Evolutionary conservation across 75 land plant genomes (phyloP).

Genomic region (Pseudotsuga menziesii): DNA sequence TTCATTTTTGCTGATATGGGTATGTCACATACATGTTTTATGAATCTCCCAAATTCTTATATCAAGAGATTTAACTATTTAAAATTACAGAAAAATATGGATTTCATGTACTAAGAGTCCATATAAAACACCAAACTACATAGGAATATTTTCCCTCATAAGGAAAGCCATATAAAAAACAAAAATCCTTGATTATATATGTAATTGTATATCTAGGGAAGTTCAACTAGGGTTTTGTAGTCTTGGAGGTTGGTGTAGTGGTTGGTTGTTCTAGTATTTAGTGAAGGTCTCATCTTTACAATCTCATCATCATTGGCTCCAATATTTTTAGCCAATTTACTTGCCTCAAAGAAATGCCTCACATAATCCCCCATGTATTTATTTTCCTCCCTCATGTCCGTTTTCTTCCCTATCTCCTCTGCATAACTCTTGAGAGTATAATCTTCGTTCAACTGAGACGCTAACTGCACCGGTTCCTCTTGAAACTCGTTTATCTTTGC

Average conservation of each 20-base stretch:
- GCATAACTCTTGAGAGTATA: conserved; percentile 24
- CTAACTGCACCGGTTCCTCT: conserved; percentile 74
- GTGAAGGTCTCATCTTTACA: conserved; percentile 52
- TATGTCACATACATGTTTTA: too few relatives aligned
- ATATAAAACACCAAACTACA: too few relatives aligned
- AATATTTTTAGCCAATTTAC: conserved; percentile 40
- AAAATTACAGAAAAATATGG: too few relatives aligned
- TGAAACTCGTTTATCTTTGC: conserved; percentile 69
- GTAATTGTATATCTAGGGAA: too few relatives aligned
- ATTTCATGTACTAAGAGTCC: too few relatives aligned
- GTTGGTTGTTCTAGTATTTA: conserved; percentile 11
- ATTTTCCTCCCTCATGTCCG: conserved; percentile 59
- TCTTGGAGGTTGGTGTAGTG: neutral
- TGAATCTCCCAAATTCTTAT: too few relatives aligned
- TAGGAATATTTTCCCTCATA: too few relatives aligned
- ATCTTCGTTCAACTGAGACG: conserved; percentile 73
- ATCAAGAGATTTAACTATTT: too few relatives aligned
- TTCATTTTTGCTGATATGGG: too few relatives aligned
- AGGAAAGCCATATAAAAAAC: too few relatives aligned
- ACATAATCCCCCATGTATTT: conserved; percentile 55
- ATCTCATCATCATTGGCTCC: conserved; percentile 52
- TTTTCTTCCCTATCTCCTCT: conserved; percentile 33
- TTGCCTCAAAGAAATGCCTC: conserved; percentile 56
- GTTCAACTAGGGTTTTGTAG: neutral
- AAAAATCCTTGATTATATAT: too few relatives aligned